These are phyloP conservation scores for Phytopythium aichiense DNA, from an alignment of 352 stramenopile species.

Conservation along the genomic window DNA sequence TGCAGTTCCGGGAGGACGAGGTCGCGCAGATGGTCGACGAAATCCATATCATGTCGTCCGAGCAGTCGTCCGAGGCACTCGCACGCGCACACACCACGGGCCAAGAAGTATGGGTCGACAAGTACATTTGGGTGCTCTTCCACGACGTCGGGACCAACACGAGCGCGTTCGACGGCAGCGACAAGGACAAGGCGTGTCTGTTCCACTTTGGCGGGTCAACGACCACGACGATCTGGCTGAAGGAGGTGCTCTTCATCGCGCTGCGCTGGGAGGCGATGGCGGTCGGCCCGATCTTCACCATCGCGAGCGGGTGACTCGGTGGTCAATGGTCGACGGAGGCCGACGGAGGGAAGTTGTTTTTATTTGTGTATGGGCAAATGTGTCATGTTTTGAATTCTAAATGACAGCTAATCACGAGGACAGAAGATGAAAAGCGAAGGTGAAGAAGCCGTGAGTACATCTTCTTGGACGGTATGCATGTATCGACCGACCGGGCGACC, in stretches of 20 bases:
- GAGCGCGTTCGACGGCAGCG: not conserved
- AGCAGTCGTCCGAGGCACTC: conserved; percentile 7
- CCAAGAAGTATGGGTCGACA: conserved; percentile 48
- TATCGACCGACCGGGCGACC: too few relatives aligned
- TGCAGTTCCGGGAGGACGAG: conserved; percentile 47
- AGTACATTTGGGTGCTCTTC: conserved; percentile 65
- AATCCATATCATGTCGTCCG: conserved; percentile 6
- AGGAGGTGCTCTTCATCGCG: conserved; percentile 64
- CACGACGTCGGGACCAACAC: conserved; percentile 21
- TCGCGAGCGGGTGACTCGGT: conserved; percentile 18
- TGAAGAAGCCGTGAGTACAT: too few relatives aligned
- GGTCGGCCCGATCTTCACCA: conserved; percentile 43
- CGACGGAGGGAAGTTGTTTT: too few relatives aligned
- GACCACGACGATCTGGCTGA: conserved; percentile 49
- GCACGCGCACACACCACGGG: not conserved
- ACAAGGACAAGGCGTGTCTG: conserved; percentile 18
- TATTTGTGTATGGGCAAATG: too few relatives aligned
- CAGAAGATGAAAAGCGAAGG: too few relatives aligned
- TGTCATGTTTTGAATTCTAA: too few relatives aligned
- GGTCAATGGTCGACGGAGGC: too few relatives aligned
- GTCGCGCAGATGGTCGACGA: conserved; percentile 14
- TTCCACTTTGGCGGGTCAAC: conserved; percentile 65
- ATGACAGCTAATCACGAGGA: too few relatives aligned
- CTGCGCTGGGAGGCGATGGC: conserved; percentile 62
- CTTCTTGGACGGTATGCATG: too few relatives aligned